These are phyloP conservation scores for Syzygium syzygioides DNA, from an alignment of 441 rosid genomes.

Conservation along the genomic window DNA sequence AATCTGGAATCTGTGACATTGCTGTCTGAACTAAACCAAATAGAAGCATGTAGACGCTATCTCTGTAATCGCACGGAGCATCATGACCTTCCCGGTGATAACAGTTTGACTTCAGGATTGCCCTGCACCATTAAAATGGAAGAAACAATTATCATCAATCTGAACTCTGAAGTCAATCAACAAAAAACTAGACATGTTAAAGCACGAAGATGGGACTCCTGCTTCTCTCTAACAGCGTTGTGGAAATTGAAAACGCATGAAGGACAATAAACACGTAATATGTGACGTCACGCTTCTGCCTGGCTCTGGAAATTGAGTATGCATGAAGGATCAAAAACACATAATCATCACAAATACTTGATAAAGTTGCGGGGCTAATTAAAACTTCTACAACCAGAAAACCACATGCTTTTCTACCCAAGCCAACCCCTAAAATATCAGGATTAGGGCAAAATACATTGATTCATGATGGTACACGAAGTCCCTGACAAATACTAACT, in stretches of 20 bases:
- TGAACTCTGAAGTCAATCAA: neutral
- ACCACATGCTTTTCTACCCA: neutral
- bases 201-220: neutral
- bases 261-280: neutral
- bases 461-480: neutral
- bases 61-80: slow-evolving; percentile 27
- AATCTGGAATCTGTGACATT: slow-evolving; percentile 44
- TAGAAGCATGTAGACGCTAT: slow-evolving; percentile 19
- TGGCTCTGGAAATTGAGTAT: neutral
- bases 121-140: slow-evolving; percentile 22
- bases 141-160: neutral
- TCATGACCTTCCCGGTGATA: slow-evolving; percentile 53
- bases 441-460: neutral
- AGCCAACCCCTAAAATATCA: neutral
- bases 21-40: slow-evolving; percentile 19
- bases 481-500: neutral
- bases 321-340: neutral
- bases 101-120: slow-evolving; percentile 53
- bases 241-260: neutral
- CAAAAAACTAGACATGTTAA: neutral
- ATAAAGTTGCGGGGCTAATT: neutral
- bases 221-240: neutral
- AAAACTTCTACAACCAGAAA: neutral
- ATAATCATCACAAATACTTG: neutral
- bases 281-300: neutral